Percentiles rank a stretch among this genome's conserved stretches.
These are phyloP conservation scores for Aspergillus unguis DNA, from an alignment of 2,329 filamentous ascomycete genomes.

Conservation along the genomic window DNA sequence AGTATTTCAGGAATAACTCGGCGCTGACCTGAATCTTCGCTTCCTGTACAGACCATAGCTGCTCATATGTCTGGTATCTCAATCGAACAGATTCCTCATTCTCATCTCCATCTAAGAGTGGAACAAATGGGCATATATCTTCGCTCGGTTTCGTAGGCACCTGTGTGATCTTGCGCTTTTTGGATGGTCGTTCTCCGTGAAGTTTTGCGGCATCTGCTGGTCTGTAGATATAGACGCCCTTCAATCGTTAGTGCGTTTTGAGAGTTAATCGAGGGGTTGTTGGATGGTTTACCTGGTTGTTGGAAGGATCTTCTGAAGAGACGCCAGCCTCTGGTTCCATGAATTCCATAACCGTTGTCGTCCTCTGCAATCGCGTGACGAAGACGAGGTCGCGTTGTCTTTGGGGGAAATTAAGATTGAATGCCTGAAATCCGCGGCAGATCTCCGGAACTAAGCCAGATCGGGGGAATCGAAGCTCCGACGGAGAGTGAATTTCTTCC, in stretches of 20 bases:
- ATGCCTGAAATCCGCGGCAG: slow-evolving; percentile 13
- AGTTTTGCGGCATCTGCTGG: slow-evolving; percentile 44
- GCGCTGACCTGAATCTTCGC: slow-evolving; percentile 36
- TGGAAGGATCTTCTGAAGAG: slow-evolving; percentile 27
- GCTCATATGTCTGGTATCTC: slow-evolving; percentile 38
- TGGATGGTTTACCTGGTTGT: slow-evolving; percentile 26
- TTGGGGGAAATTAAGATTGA: not conserved
- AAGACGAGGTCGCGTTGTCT: not conserved
- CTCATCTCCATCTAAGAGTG: slow-evolving; percentile 41
- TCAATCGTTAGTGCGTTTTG: slow-evolving; percentile 19
- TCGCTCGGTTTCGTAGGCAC: slow-evolving; percentile 17
- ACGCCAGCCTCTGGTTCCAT: slow-evolving; percentile 22
- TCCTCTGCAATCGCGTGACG: not conserved
- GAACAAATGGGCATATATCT: slow-evolving; percentile 31
- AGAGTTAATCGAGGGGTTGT: not conserved
- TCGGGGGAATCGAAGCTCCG: slow-evolving; percentile 17
- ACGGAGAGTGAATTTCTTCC: slow-evolving; percentile 1
- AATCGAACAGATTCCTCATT: slow-evolving; percentile 27
- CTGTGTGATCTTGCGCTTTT: slow-evolving; percentile 56
- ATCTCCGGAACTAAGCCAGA: slow-evolving; percentile 32
- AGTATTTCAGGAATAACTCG: not conserved
- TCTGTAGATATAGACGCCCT: slow-evolving; percentile 64
- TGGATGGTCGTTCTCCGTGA: slow-evolving; percentile 48
- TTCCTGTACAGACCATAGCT: slow-evolving; percentile 40
- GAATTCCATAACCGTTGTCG: slow-evolving; percentile 18